Conservation (phyloP, 169 alveolate genomes). For the Plasmodium gallinaceum region DNA sequence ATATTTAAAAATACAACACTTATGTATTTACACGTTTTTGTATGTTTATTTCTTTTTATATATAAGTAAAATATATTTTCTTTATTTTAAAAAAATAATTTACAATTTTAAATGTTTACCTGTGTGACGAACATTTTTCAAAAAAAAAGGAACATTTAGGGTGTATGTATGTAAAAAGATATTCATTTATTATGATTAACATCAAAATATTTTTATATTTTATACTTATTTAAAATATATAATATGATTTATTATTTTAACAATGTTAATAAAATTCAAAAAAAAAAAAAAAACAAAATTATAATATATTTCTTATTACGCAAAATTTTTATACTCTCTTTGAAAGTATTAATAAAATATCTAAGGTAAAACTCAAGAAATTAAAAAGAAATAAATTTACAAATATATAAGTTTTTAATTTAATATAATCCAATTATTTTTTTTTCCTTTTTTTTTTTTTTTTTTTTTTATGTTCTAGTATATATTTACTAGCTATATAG, state of each 20-base stretch:
- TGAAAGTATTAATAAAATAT: not conserved
- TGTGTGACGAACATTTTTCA: conserved; percentile 78
- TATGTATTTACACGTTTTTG: no score
- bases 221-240: not conserved
- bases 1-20: no score
- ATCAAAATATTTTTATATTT: not conserved
- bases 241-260: conserved; percentile 3
- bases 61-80: not conserved
- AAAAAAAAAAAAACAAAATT: not conserved
- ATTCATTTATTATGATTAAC: conserved; percentile 45
- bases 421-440: no score
- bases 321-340: not conserved
- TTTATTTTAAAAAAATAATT: not conserved
- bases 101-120: conserved; percentile 32
- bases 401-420: no score
- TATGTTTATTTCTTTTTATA: no score
- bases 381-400: no score
- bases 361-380: no score
- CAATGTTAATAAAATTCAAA: not conserved
- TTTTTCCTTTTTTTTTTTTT: no score
- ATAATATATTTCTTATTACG: not conserved
- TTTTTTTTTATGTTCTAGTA: no score
- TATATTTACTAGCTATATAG: no score
- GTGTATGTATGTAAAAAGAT: conserved; percentile 65
- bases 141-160: conserved; percentile 72